Base-by-base conservation (phyloP, 2,329 filamentous ascomycete genomes). In the Hymenoscyphus fructigenus region DNA sequence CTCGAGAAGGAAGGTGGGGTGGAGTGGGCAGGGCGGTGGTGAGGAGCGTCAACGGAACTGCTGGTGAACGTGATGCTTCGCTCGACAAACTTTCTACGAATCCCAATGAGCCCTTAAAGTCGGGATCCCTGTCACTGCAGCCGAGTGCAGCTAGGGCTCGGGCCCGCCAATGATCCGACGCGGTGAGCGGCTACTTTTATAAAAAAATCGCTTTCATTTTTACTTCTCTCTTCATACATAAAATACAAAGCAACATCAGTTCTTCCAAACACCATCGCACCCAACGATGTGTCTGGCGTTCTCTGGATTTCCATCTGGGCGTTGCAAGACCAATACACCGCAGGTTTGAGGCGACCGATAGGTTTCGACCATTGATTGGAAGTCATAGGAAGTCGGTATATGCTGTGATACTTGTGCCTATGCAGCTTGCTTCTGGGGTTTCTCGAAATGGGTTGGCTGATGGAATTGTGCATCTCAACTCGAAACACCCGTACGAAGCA, bases 301-400 rank as follows among this genome's bases (percentile, higher is more conserved):
- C 71, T 67, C 70, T 67, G 70, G 63, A 65, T 63, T 69, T 66
- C 34, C 50, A 57, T 69, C 71, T 65, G 68, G 70, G 62, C 67
- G 73, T 75, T 75, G 74, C 73, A 68, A 76, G 73, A 75, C 59
- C 58, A 73, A 65, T 68, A 67, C 61, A 73, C 72, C 74, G 71
- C 73, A 74, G 71, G 74, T 76, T 76, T 76, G 74, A 76, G 74
- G 73, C 69, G 70, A 75, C 73, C 71, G 72, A 72, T 68, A 75
- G 72, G 70, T 70, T 66, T 71, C 62, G 68, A 70, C 72, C 72
- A 64, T 20, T 75, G 74, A 74, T 71, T 74, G 71, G 72, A 72
- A 72, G 73, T 70, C 73, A 75, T 75, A 75, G 74, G 71, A 74
- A 74, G 72, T 68, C 69, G 73, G 70, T 53, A 74, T 71, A 61